A percentile compares a stretch with the other conserved stretches of the same genome.
Evolutionary conservation across 1,284 basidiomycete genomes (phyloP).

Genomic region (Takashimella tepidaria): DNA sequence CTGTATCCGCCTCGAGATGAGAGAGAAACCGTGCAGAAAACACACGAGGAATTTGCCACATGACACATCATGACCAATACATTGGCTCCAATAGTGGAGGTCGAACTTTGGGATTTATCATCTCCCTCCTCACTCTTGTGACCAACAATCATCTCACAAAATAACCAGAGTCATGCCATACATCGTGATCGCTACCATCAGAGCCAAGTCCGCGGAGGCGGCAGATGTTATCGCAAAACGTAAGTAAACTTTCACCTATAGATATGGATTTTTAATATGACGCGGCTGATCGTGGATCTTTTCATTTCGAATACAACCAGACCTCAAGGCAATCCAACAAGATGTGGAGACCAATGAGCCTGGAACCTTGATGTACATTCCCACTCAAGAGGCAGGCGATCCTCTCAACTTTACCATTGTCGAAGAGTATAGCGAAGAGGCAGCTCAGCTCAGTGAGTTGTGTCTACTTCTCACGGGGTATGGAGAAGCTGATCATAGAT

Average conservation of each 20-base stretch:
- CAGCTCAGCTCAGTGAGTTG: constrained; percentile 6
- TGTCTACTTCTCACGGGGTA: constrained; percentile 8
- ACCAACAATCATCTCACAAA: too few relatives aligned
- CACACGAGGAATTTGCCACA: too few relatives aligned
- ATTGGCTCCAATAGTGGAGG: too few relatives aligned
- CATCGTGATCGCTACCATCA: background rate
- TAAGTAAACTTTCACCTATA: background rate
- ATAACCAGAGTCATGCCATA: background rate
- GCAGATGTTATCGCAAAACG: background rate
- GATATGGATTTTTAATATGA: too few relatives aligned
- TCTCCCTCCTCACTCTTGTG: too few relatives aligned
- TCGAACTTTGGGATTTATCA: too few relatives aligned
- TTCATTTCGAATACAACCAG: constrained; percentile 5
- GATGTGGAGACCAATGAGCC: constrained; percentile 10
- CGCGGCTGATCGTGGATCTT: background rate
- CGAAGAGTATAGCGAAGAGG: constrained; percentile 9
- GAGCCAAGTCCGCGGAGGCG: background rate
- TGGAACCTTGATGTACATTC: constrained; percentile 12
- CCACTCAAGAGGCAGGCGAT: constrained; percentile 11
- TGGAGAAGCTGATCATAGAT: too few relatives aligned
- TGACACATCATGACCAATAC: too few relatives aligned
- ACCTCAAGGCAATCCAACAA: constrained; percentile 8
- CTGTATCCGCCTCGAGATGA: too few relatives aligned
- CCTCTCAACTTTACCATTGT: constrained; percentile 10
- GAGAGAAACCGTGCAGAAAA: too few relatives aligned